A percentile compares a stretch with the other conserved stretches of the same genome.
Evolutionary conservation across 2,329 filamentous ascomycete genomes (phyloP).

Genomic region (Neofusicoccum sp.): DNA sequence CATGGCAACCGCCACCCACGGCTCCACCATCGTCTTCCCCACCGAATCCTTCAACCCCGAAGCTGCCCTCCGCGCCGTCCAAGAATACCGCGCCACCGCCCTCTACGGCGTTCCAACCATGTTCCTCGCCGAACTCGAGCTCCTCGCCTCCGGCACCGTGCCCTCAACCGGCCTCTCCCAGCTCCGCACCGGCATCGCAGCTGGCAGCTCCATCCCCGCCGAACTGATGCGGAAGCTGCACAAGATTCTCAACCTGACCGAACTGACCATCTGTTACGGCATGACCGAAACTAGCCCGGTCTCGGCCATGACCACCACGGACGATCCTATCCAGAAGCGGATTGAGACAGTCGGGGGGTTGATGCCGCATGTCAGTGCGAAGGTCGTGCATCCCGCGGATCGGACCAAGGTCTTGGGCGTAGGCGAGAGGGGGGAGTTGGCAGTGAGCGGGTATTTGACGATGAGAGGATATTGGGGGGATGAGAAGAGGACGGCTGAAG

Average conservation of each 20-base stretch:
- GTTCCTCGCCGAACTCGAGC: conserved; percentile 86
- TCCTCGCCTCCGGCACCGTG: conserved; percentile 60
- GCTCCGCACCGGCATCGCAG: conserved; percentile 87
- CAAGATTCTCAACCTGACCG: conserved; percentile 70
- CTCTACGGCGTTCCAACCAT: conserved; percentile 94
- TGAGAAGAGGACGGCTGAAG: conserved; percentile 67
- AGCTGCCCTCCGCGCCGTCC: conserved; percentile 67
- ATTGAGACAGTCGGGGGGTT: conserved; percentile 76
- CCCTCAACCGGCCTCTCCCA: conserved; percentile 58
- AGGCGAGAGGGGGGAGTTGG: conserved; percentile 76
- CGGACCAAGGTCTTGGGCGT: conserved; percentile 61
- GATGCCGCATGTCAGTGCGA: conserved; percentile 78
- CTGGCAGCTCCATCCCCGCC: conserved; percentile 81
- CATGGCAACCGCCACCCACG: conserved; percentile 89
- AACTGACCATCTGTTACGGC: conserved; percentile 92
- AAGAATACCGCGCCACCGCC: conserved; percentile 65
- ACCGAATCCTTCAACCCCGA: conserved; percentile 82
- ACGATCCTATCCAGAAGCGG: conserved; percentile 72
- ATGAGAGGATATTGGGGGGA: conserved; percentile 94
- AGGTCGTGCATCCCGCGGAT: conserved; percentile 74
- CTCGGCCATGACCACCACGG: conserved; percentile 75
- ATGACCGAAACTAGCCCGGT: conserved; percentile 91
- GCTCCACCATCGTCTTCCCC: conserved; percentile 81
- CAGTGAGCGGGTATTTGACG: conserved; percentile 79
- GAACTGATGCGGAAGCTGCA: conserved; percentile 79